A percentile compares a stretch with the other conserved stretches of the same genome.
These are phyloP conservation scores for Arthromyces matolae DNA, from an alignment of 768 basidiomycete species.

Conservation along the genomic window DNA sequence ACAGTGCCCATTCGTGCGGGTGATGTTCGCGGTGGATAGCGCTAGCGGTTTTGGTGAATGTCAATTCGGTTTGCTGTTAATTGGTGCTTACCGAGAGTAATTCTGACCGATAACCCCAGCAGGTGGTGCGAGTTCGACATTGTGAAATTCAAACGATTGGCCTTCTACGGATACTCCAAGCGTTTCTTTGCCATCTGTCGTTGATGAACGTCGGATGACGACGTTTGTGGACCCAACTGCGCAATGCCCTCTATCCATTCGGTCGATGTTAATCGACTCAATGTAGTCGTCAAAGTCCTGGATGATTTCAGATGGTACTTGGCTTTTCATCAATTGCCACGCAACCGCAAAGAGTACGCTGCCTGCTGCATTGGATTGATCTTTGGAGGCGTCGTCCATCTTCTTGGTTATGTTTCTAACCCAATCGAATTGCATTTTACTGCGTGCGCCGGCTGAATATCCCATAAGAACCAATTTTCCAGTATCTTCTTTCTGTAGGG, in stretches of 20 bases:
- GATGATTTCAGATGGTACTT: slow-evolving; percentile 12
- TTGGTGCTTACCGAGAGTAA: slow-evolving; percentile 19
- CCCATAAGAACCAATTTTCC: slow-evolving; percentile 10
- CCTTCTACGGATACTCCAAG: background rate
- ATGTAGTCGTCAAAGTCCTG: background rate
- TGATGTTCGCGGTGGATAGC: slow-evolving; percentile 15
- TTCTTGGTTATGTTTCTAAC: too few relatives aligned
- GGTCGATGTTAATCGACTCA: background rate
- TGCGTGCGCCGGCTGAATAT: too few relatives aligned
- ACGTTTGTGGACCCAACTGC: background rate
- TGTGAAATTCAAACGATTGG: slow-evolving; percentile 6
- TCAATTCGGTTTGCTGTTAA: background rate
- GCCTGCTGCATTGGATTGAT: slow-evolving; percentile 6
- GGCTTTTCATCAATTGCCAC: slow-evolving; percentile 10
- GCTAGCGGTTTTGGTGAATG: background rate
- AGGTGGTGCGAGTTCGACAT: slow-evolving; percentile 16
- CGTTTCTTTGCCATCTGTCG: background rate
- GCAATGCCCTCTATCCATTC: background rate
- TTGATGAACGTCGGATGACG: background rate
- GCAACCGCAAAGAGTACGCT: slow-evolving; percentile 10
- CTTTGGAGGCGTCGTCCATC: too few relatives aligned
- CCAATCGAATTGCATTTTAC: too few relatives aligned
- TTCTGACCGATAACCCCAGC: slow-evolving; percentile 14
- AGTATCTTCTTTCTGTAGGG: slow-evolving; percentile 15
- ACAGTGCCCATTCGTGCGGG: slow-evolving; percentile 13